Conservation (phyloP, 1,284 basidiomycete species). For the Marasmius oreades region DNA sequence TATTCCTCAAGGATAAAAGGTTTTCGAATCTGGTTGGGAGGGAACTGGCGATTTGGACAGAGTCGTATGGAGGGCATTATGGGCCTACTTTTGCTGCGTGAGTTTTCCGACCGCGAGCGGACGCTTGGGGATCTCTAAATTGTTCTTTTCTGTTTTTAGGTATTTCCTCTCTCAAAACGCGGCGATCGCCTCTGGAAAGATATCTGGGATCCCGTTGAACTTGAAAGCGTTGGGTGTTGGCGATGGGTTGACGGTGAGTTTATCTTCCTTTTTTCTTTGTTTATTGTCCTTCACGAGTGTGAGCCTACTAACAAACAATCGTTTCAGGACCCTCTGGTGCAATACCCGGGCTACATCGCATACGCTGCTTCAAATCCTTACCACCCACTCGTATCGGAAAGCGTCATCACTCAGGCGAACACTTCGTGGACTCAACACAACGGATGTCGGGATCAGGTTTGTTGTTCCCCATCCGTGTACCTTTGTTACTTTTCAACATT, state of each 20-base stretch:
- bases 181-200: slow-evolving; percentile 46
- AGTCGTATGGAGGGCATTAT: slow-evolving; percentile 65
- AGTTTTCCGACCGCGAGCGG: slow-evolving; percentile 13
- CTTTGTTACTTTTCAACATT: neutral
- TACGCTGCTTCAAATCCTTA: slow-evolving; percentile 57
- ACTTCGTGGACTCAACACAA: slow-evolving; percentile 38
- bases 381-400: slow-evolving; percentile 43
- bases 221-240: slow-evolving; percentile 61
- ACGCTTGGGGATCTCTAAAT: neutral
- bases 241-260: slow-evolving; percentile 55
- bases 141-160: slow-evolving; percentile 23
- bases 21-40: slow-evolving; percentile 50
- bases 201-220: slow-evolving; percentile 50
- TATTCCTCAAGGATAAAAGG: slow-evolving; percentile 56
- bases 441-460: slow-evolving; percentile 48
- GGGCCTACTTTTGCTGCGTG: slow-evolving; percentile 60
- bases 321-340: slow-evolving; percentile 51
- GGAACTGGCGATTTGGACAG: slow-evolving; percentile 60
- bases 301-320: neutral
- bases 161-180: slow-evolving; percentile 60
- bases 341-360: slow-evolving; percentile 53
- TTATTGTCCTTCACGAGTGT: neutral
- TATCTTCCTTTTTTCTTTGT: neutral
- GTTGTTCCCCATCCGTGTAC: slow-evolving; percentile 7
- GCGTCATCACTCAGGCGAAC: slow-evolving; percentile 38